Conservation (phyloP, 768 basidiomycete species). For the Lyophyllum shimeji region DNA sequence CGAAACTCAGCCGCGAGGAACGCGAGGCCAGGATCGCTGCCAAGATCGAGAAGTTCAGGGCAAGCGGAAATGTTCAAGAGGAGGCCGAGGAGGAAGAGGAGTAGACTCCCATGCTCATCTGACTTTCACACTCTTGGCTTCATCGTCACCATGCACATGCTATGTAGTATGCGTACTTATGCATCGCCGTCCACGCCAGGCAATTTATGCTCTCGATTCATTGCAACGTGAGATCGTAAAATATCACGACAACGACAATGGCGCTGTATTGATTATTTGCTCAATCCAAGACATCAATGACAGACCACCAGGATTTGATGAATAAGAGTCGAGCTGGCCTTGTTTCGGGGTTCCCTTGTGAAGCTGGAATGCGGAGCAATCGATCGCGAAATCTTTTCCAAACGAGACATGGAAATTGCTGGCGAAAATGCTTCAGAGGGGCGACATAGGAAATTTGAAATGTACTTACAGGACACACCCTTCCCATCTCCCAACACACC, state of each 20-base stretch:
- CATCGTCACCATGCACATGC: not conserved
- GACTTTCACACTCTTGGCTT: not conserved
- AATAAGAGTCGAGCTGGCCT: conserved; percentile 41
- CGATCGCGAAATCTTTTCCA: conserved; percentile 46
- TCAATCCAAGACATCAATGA: conserved; percentile 57
- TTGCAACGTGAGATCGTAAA: not conserved
- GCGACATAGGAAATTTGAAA: not conserved
- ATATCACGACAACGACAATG: conserved; percentile 15
- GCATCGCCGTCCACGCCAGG: not conserved
- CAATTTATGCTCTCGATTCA: not conserved
- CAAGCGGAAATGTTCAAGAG: conserved; percentile 54
- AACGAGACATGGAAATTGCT: conserved; percentile 69
- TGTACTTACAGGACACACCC: conserved; percentile 67
- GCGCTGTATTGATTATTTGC: conserved; percentile 41
- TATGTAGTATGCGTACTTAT: conserved; percentile 8
- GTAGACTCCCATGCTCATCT: conserved; percentile 35
- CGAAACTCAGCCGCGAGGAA: conserved; percentile 73
- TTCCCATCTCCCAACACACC: conserved; percentile 79
- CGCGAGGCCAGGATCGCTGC: conserved; percentile 77
- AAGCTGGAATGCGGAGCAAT: conserved; percentile 59
- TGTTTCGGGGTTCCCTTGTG: conserved; percentile 40
- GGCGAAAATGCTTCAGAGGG: not conserved
- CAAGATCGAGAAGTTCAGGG: conserved; percentile 91
- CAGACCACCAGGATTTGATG: conserved; percentile 24
- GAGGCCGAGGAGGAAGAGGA: conserved; percentile 66